Evolutionary conservation across 2,329 filamentous ascomycete genomes (phyloP).

Genomic region (Ophiostoma montium): DNA sequence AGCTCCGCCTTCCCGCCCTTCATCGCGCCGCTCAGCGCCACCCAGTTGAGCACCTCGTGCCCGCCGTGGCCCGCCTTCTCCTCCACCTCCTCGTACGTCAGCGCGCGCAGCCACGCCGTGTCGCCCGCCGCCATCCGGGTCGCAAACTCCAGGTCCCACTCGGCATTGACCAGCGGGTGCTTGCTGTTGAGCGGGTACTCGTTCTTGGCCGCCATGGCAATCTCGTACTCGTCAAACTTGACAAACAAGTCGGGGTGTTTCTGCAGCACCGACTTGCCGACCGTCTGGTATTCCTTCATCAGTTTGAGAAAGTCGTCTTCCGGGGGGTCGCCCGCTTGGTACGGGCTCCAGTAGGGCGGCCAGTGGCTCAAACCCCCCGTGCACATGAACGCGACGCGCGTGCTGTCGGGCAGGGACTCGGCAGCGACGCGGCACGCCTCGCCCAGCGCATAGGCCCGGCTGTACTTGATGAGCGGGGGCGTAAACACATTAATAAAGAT

Average conservation of each 20-base stretch:
- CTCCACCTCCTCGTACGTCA: conserved; percentile 13
- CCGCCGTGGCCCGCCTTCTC: conserved; percentile 12
- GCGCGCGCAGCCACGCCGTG: conserved; percentile 5
- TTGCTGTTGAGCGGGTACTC: conserved; percentile 13
- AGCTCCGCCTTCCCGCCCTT: conserved; percentile 10
- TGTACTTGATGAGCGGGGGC: conserved; percentile 15
- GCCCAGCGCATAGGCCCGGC: conserved; percentile 18
- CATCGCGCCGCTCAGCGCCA: conserved; percentile 11
- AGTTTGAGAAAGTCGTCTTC: conserved; percentile 12
- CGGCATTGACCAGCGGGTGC: conserved; percentile 12
- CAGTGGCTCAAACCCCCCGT: conserved; percentile 11
- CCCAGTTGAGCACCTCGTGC: conserved; percentile 13
- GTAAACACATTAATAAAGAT: conserved; percentile 13
- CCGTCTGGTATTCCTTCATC: conserved; percentile 14
- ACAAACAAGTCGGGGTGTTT: conserved; percentile 10
- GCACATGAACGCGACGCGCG: conserved; percentile 11
- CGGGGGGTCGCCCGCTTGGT: conserved; percentile 11
- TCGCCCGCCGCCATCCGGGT: conserved; percentile 7
- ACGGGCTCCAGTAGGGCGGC: conserved; percentile 12
- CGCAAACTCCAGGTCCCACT: conserved; percentile 11
- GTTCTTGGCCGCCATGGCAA: conserved; percentile 12
- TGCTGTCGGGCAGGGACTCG: conserved; percentile 9
- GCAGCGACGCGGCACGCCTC: conserved; percentile 17
- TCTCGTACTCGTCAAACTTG: conserved; percentile 12
- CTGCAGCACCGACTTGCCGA: conserved; percentile 10